Percentiles rank a stretch among this genome's conserved stretches.
phyloP scores from a whole-genome alignment of 495 filamentous ascomycete genomes.

The Hyaloscypha bicolor region DNA sequence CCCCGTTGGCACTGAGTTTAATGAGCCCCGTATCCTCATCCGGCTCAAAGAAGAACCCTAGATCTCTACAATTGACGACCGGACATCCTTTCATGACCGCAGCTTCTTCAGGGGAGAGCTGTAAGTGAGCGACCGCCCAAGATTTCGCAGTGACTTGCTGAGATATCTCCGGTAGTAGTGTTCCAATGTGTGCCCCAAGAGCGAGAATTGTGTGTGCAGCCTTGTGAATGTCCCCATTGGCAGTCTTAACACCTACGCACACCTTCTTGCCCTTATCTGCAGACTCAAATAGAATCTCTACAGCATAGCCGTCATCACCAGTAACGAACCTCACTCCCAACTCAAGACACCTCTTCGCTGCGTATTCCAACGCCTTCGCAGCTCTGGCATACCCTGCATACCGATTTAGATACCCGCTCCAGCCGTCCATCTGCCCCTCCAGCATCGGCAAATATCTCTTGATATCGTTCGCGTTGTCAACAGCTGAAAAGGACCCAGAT shows the following conservation, averaged over 20 bases:
- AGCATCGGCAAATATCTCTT: slow-evolving; percentile 45
- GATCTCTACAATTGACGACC: slow-evolving; percentile 54
- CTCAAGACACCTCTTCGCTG: slow-evolving; percentile 31
- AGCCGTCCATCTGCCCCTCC: slow-evolving; percentile 49
- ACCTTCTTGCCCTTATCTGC: background rate
- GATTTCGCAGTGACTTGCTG: slow-evolving; percentile 49
- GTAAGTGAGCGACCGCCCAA: slow-evolving; percentile 56
- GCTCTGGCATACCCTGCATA: slow-evolving; percentile 56
- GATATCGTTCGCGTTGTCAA: slow-evolving; percentile 42
- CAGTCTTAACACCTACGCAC: background rate
- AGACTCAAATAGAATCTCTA: slow-evolving; percentile 2
- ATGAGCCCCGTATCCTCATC: slow-evolving; percentile 54
- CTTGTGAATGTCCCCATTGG: background rate
- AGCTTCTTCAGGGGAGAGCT: slow-evolving; percentile 54
- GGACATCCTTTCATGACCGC: slow-evolving; percentile 53
- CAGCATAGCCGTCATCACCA: slow-evolving; percentile 12
- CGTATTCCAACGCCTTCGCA: slow-evolving; percentile 42
- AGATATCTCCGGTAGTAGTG: slow-evolving; percentile 27
- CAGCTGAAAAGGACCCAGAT: background rate
- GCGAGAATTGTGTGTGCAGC: slow-evolving; percentile 18
- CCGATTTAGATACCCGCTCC: slow-evolving; percentile 57
- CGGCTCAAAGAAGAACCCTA: slow-evolving; percentile 63
- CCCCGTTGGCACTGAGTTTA: slow-evolving; percentile 57
- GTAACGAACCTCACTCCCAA: slow-evolving; percentile 40
- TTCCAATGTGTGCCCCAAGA: slow-evolving; percentile 33